A percentile compares a stretch with the other conserved stretches of the same genome.
Conservation (phyloP, 2,329 filamentous ascomycete genomes). For the Amauroascus niger region DNA sequence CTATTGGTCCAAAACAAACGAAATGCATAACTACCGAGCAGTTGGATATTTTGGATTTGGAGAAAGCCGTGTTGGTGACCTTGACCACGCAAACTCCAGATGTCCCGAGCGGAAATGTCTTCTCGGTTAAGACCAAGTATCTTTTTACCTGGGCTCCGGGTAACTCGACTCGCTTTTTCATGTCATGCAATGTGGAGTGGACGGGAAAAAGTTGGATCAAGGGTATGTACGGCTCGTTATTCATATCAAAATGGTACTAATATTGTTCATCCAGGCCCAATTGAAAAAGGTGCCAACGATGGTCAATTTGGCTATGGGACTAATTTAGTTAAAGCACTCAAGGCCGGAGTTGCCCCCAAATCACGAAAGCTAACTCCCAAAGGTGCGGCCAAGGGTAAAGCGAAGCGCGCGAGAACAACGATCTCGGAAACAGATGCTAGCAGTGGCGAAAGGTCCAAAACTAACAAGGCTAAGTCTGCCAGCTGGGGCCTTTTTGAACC, state of each 20-base stretch:
- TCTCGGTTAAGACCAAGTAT: conserved; percentile 85
- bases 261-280: conserved; percentile 55
- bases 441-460: conserved; percentile 37
- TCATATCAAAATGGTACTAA: neutral
- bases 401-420: conserved; percentile 50
- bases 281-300: conserved; percentile 89
- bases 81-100: conserved; percentile 84
- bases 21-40: conserved; percentile 84
- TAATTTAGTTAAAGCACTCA: conserved; percentile 65
- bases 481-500: conserved; percentile 79
- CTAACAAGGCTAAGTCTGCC: conserved; percentile 34
- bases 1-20: conserved; percentile 86
- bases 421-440: conserved; percentile 30
- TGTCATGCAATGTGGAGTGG: conserved; percentile 92
- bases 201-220: conserved; percentile 96
- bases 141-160: conserved; percentile 86
- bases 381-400: conserved; percentile 48
- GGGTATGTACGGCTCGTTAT: conserved; percentile 46
- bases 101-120: conserved; percentile 87
- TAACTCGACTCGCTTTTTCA: conserved; percentile 73
- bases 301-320: conserved; percentile 77
- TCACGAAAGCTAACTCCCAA: conserved; percentile 42
- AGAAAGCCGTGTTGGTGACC: conserved; percentile 74
- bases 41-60: conserved; percentile 74
- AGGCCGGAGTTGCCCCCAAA: conserved; percentile 58